Conservation (phyloP, 2,329 filamentous ascomycete genomes). For the Aspergillus quadrilineatus region DNA sequence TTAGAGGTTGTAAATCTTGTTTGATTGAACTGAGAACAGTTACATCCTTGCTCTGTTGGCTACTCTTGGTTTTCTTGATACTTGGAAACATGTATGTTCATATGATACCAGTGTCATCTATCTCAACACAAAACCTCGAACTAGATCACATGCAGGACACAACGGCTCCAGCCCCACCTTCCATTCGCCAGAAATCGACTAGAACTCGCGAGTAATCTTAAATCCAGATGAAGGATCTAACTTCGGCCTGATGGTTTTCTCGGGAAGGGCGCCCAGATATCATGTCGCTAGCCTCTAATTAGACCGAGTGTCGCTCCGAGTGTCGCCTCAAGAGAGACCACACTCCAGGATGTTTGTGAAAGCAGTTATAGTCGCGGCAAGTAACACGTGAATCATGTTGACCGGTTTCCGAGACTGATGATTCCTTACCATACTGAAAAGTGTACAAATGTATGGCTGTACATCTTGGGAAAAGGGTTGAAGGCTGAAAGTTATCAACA, state of each 20-base stretch:
- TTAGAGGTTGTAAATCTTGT: conserved; percentile 12
- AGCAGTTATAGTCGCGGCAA: too few species aligned
- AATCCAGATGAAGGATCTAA: too few species aligned
- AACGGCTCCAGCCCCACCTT: background rate
- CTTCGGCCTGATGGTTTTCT: too few species aligned
- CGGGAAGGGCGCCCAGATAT: too few species aligned
- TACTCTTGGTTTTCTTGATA: background rate
- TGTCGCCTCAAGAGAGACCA: too few species aligned
- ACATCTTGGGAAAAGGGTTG: too few species aligned
- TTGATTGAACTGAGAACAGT: background rate
- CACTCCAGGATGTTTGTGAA: conserved; percentile 54
- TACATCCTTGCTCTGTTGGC: background rate
- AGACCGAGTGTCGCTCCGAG: too few species aligned
- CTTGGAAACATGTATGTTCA: background rate
- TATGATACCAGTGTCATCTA: background rate
- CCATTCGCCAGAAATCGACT: background rate
- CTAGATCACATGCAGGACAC: background rate
- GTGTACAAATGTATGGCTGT: too few species aligned
- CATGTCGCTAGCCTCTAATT: too few species aligned
- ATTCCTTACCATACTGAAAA: too few species aligned
- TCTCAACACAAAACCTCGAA: background rate
- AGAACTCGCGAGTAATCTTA: background rate
- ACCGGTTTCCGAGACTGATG: too few species aligned
- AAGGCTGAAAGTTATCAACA: conserved; percentile 2
- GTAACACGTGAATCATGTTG: too few species aligned